Percentiles rank a stretch among this genome's conserved stretches.
These are phyloP conservation scores for Fusarium coffeatum DNA, from an alignment of 2,329 filamentous ascomycete genomes.

Conservation along the genomic window DNA sequence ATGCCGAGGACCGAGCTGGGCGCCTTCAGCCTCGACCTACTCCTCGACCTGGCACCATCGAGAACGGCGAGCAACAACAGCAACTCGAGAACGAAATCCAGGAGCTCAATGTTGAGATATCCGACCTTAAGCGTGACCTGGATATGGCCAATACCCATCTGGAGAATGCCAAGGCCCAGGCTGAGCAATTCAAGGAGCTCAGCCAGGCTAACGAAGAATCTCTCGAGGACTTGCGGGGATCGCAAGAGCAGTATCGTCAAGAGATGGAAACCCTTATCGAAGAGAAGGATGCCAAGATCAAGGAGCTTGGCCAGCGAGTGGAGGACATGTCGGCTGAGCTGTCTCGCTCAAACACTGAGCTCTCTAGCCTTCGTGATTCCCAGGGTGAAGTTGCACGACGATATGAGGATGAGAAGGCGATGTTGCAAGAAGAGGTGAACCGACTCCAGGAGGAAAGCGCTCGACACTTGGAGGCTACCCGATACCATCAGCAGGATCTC, in stretches of 20 bases:
- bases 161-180: slow-evolving; percentile 81
- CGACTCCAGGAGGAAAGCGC: slow-evolving; percentile 87
- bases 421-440: slow-evolving; percentile 80
- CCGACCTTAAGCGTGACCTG: slow-evolving; percentile 87
- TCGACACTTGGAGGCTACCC: slow-evolving; percentile 80
- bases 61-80: slow-evolving; percentile 60
- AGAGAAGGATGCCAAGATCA: slow-evolving; percentile 82
- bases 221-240: slow-evolving; percentile 79
- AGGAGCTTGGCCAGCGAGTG: slow-evolving; percentile 83
- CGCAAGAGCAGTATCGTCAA: slow-evolving; percentile 87
- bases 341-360: slow-evolving; percentile 81
- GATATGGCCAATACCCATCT: slow-evolving; percentile 84
- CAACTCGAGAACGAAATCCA: slow-evolving; percentile 73
- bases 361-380: slow-evolving; percentile 82
- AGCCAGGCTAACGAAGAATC: slow-evolving; percentile 90
- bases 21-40: slow-evolving; percentile 84
- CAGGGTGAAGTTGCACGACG: slow-evolving; percentile 78
- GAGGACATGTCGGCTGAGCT: slow-evolving; percentile 88
- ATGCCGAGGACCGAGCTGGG: slow-evolving; percentile 87
- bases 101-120: slow-evolving; percentile 84
- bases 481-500: slow-evolving; percentile 90
- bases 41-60: slow-evolving; percentile 62
- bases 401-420: slow-evolving; percentile 84
- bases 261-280: slow-evolving; percentile 81
- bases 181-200: slow-evolving; percentile 89